phyloP scores from a whole-genome alignment of 805 yeast genomes.

The Metschnikowia orientalis region DNA sequence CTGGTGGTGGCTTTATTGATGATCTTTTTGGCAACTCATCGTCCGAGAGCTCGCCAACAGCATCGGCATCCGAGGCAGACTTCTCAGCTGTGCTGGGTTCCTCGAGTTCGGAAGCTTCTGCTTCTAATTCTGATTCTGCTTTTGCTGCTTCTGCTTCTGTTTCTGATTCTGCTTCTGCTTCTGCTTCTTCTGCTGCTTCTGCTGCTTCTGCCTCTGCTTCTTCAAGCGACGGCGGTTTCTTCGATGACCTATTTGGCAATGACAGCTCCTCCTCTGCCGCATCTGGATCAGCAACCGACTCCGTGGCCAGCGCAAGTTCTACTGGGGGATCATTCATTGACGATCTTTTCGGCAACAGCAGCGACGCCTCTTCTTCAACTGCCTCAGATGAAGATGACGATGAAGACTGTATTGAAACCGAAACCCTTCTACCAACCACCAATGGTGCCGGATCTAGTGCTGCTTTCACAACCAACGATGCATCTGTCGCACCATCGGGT shows the following conservation, averaged over 20 bases:
- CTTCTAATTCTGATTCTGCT: background rate
- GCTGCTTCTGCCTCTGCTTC: slow-evolving; percentile 1
- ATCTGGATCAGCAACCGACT: background rate
- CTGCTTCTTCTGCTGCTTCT: background rate
- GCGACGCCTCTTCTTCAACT: background rate
- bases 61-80: background rate
- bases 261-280: slow-evolving; percentile 1
- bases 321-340: background rate
- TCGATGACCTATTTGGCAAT: slow-evolving; percentile 4
- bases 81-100: background rate
- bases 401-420: slow-evolving; percentile 11
- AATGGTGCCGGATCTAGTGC: slow-evolving; percentile 2
- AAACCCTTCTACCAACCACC: slow-evolving; percentile 6
- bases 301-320: background rate
- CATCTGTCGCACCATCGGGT: slow-evolving; percentile 1
- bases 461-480: background rate
- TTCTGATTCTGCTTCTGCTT: background rate
- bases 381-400: slow-evolving; percentile 5
- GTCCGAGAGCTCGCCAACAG: background rate
- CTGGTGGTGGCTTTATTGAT: slow-evolving; percentile 10
- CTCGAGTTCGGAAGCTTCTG: background rate
- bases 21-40: slow-evolving; percentile 9
- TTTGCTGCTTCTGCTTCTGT: background rate
- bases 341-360: background rate
- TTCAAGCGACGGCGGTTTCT: slow-evolving; percentile 2